Evolutionary conservation across 2,329 filamentous ascomycete genomes (phyloP).

Genomic region (Aspergillus quadricinctus): DNA sequence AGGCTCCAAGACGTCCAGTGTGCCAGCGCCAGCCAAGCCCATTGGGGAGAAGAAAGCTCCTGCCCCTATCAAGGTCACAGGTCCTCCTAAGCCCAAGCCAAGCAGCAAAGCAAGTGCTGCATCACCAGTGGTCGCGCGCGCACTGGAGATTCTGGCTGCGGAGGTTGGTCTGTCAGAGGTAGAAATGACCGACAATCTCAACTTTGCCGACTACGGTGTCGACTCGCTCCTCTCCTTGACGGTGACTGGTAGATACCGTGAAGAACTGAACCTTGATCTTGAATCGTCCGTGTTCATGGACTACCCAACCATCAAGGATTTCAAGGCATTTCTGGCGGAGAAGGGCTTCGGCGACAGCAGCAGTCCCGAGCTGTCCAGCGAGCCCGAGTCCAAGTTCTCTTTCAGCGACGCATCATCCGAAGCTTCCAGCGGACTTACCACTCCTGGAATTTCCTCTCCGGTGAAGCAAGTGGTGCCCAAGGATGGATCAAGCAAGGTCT

Average conservation of each 20-base stretch:
- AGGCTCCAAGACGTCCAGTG: conserved; percentile 19
- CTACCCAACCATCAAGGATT: conserved; percentile 55
- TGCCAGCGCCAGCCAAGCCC: conserved; percentile 23
- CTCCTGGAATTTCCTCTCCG: conserved; percentile 28
- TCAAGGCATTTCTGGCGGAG: conserved; percentile 52
- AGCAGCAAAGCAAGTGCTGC: neutral
- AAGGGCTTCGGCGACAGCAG: conserved; percentile 28
- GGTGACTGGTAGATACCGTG: conserved; percentile 58
- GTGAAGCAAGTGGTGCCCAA: conserved; percentile 23
- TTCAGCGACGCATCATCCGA: conserved; percentile 23
- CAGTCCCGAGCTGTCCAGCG: conserved; percentile 25
- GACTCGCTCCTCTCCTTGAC: conserved; percentile 59
- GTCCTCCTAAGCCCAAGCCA: neutral
- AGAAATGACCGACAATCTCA: conserved; percentile 57
- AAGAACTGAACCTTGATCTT: conserved; percentile 57
- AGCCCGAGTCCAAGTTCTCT: conserved; percentile 27
- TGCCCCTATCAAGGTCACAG: neutral
- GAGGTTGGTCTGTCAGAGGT: conserved; percentile 54
- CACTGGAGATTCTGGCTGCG: conserved; percentile 37
- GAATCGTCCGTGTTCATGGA: conserved; percentile 58
- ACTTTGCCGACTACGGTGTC: conserved; percentile 59
- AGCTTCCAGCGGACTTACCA: conserved; percentile 28
- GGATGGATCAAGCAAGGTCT: conserved; percentile 27
- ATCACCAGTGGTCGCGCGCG: conserved; percentile 24
- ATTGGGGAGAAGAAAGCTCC: conserved; percentile 17